Conservation (phyloP, 176 grass and related monocot genomes). For the Eleusine coracana region DNA sequence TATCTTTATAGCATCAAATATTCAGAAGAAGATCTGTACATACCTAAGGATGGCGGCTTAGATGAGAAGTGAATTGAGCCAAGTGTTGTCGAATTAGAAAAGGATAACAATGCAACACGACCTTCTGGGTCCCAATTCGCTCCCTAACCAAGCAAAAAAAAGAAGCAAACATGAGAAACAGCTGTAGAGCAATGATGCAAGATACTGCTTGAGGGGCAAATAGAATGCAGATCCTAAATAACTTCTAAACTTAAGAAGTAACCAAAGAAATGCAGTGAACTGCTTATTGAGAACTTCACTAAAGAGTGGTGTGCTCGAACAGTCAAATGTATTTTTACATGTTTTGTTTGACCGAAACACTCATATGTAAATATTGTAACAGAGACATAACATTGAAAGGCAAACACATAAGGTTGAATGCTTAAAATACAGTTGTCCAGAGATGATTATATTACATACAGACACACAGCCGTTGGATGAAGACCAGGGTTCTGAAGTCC, state of each 20-base stretch:
- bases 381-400: background rate
- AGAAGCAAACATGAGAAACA: conserved; percentile 29
- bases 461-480: conserved; percentile 87
- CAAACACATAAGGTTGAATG: background rate
- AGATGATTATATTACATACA: conserved; percentile 55
- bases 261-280: background rate
- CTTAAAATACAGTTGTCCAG: conserved; percentile 1
- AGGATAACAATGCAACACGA: conserved; percentile 70
- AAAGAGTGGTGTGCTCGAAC: background rate
- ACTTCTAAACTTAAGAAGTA: background rate
- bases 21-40: conserved; percentile 8
- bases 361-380: background rate
- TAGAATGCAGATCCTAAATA: background rate
- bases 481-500: conserved; percentile 96
- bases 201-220: background rate
- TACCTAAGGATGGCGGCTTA: conserved; percentile 89
- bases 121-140: conserved; percentile 93
- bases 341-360: background rate
- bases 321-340: background rate
- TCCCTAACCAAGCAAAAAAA: conserved; percentile 58
- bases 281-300: background rate
- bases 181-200: background rate
- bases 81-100: conserved; percentile 81
- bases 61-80: conserved; percentile 92
- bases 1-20: conserved; percentile 23